These are phyloP conservation scores for Sarocladiaceae sp. DNA, from an alignment of 2,329 filamentous ascomycete genomes.

Conservation along the genomic window DNA sequence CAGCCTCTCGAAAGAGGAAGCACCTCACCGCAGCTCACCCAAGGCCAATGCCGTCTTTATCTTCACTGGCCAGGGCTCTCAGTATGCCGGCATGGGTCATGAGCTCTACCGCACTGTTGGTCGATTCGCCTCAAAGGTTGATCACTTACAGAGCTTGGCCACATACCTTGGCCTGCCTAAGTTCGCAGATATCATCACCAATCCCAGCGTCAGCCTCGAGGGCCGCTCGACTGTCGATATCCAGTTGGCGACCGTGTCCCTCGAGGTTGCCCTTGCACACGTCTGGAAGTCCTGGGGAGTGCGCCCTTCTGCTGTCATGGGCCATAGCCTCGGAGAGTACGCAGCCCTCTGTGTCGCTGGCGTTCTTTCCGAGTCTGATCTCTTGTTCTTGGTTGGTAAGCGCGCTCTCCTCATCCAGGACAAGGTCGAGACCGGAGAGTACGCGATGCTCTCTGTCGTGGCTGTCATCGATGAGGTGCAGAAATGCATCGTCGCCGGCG, in stretches of 20 bases:
- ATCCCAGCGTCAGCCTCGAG: slow-evolving; percentile 11
- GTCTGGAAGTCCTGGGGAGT: slow-evolving; percentile 36
- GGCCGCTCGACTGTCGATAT: slow-evolving; percentile 16
- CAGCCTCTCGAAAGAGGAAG: not conserved
- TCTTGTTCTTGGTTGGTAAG: slow-evolving; percentile 57
- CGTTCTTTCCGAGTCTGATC: slow-evolving; percentile 57
- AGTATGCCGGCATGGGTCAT: slow-evolving; percentile 24
- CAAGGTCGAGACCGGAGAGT: slow-evolving; percentile 39
- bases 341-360: slow-evolving; percentile 58
- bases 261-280: slow-evolving; percentile 39
- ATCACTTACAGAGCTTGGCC: slow-evolving; percentile 25
- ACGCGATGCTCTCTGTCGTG: slow-evolving; percentile 30
- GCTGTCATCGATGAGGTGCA: slow-evolving; percentile 21
- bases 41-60: slow-evolving; percentile 23
- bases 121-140: slow-evolving; percentile 28
- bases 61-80: slow-evolving; percentile 42
- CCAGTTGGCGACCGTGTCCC: slow-evolving; percentile 34
- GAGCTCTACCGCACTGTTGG: slow-evolving; percentile 27
- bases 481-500: slow-evolving; percentile 12
- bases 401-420: slow-evolving; percentile 53
- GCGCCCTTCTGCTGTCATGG: slow-evolving; percentile 38
- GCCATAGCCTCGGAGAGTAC: slow-evolving; percentile 59
- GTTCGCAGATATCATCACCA: slow-evolving; percentile 40
- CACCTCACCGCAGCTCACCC: not conserved
- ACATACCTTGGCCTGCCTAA: slow-evolving; percentile 30